Evolutionary conservation across 2,329 filamentous ascomycete genomes (phyloP), one percentile per base, ranked within the genome.

Genomic region (Phoma sp.): DNA sequence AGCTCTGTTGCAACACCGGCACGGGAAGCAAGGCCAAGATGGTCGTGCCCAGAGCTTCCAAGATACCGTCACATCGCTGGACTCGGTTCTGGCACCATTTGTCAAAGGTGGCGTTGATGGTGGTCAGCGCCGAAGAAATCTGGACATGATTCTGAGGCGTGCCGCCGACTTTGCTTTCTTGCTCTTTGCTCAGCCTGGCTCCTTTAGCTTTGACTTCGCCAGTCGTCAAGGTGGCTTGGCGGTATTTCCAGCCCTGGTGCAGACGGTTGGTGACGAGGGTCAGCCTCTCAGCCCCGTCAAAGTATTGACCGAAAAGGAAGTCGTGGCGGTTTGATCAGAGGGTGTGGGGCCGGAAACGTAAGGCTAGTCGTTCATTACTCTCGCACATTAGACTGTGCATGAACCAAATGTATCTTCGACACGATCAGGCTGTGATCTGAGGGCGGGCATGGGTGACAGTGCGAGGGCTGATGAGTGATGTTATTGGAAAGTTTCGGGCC

Each of bases 101-200:
- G 51, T 64, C 26, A 54, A 60, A 33, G 46, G 43, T 5, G 52
- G 30, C 11, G 25, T 60, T n/a, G 55, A 67, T 21, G 54, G 47
- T 6, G 45, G 32, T 33, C 50, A 67, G 38, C 60, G 71, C 2
- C 51, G 50, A 2, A 59, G 51, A 20, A 72, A 74, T 46, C 46
- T 74, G 14, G 60, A 71, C 36, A 64, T 68, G 59, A 69, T 74
- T 10, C 47, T 72, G 14, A 60, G 61, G 21, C 67, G 66, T 11
- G 60, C 68, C 12, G 65, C 68, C 7, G 57, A 60, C 7, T 57
- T 72, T 20, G 68, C 65, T 9, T 69, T 66, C 17, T 29, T 70
- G 3, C 53, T 74, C 4, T 72, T 73, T 47, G 58, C 63, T 14
- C 71, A 74, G 45, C 71, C 69, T 17, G 64, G 66, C 6, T 57